These are phyloP conservation scores for Ceraceosorus guamensis DNA, from an alignment of 1,284 basidiomycete species.

Conservation along the genomic window DNA sequence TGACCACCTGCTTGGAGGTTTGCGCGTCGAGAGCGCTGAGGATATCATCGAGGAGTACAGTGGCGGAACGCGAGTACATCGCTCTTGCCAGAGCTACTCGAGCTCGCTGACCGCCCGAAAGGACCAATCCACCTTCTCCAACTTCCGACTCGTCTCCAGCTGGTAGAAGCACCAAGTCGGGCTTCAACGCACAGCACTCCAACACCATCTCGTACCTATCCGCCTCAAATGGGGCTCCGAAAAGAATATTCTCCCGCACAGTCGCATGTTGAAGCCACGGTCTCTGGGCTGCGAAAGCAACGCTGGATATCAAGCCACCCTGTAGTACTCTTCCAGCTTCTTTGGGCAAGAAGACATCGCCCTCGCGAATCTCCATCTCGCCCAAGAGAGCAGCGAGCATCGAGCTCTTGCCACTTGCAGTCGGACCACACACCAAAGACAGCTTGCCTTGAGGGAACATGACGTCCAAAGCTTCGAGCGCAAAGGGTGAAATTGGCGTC, in stretches of 20 bases:
- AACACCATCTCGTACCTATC: constrained; percentile 27
- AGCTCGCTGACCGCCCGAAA: constrained; percentile 37
- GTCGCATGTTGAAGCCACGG: constrained; percentile 31
- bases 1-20: constrained; percentile 53
- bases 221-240: constrained; percentile 26
- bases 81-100: constrained; percentile 37
- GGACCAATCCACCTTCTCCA: constrained; percentile 31
- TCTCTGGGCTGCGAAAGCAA: constrained; percentile 30
- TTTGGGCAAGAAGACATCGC: constrained; percentile 15
- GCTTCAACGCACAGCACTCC: constrained; percentile 24
- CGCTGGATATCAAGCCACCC: not conserved
- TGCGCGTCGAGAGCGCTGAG: constrained; percentile 57
- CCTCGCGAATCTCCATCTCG: constrained; percentile 26
- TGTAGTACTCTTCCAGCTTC: constrained; percentile 4
- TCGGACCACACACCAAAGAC: constrained; percentile 35
- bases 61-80: constrained; percentile 31
- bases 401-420: constrained; percentile 40
- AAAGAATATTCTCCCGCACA: constrained; percentile 41
- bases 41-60: constrained; percentile 41
- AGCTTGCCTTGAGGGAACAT: constrained; percentile 21
- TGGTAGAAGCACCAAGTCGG: constrained; percentile 29
- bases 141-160: constrained; percentile 32
- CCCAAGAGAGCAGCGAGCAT: constrained; percentile 38
- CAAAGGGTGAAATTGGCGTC: constrained; percentile 13
- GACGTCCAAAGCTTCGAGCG: constrained; percentile 21